Conservation (phyloP, 306 rosid genomes). For the Neltuma alba region DNA sequence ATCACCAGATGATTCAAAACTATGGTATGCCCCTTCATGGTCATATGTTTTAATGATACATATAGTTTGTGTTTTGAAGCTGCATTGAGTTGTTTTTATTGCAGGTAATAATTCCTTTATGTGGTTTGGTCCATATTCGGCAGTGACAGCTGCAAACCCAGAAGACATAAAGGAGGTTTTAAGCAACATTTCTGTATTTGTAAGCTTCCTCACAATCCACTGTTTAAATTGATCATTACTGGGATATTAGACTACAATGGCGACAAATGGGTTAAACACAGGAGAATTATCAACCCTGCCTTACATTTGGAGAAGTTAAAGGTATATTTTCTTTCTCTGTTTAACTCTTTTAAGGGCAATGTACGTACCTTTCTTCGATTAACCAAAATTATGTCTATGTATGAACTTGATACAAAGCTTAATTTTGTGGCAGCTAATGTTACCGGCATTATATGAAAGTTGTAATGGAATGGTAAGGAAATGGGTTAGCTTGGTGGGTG, state of each 20-base stretch:
- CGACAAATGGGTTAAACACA: slow-evolving; percentile 51
- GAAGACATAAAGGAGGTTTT: slow-evolving; percentile 39
- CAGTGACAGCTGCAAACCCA: slow-evolving; percentile 38
- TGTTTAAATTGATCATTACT: not conserved
- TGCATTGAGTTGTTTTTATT: too few relatives aligned
- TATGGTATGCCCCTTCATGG: too few relatives aligned
- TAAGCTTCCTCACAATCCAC: slow-evolving; percentile 7
- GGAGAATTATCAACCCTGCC: slow-evolving; percentile 49
- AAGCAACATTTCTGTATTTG: slow-evolving; percentile 11
- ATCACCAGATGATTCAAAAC: too few relatives aligned
- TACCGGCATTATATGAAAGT: not conserved
- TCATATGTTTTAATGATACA: too few relatives aligned
- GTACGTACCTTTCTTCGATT: not conserved
- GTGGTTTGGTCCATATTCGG: slow-evolving; percentile 46
- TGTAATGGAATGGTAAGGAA: not conserved
- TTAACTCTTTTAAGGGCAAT: not conserved
- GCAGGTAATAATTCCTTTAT: slow-evolving; percentile 46
- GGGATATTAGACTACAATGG: slow-evolving; percentile 29
- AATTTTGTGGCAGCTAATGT: slow-evolving; percentile 25
- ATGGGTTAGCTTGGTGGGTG: not conserved
- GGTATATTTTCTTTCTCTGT: slow-evolving; percentile 24
- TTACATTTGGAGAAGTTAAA: slow-evolving; percentile 48
- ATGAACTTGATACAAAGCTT: not conserved
- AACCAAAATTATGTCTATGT: not conserved
- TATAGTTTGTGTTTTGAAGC: too few relatives aligned